Conservation (phyloP, 1,284 basidiomycete species). For the Leccinum huronense region DNA sequence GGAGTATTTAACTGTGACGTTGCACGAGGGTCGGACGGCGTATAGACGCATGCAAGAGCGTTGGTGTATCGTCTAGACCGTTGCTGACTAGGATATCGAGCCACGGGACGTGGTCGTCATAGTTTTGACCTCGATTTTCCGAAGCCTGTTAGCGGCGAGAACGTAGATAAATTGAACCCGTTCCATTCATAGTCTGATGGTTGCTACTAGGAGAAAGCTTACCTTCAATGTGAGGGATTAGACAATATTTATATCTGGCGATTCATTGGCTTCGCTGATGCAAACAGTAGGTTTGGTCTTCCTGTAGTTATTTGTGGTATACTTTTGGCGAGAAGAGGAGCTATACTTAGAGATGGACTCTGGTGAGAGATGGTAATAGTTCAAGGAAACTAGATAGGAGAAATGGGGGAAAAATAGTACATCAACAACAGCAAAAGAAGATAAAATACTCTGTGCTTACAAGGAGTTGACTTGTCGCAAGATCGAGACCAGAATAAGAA, state of each 20-base stretch:
- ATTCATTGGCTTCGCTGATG: background rate
- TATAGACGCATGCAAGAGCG: background rate
- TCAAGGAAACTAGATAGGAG: background rate
- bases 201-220: background rate
- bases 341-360: background rate
- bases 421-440: background rate
- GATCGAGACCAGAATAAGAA: background rate
- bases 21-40: background rate
- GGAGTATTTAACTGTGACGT: background rate
- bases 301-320: background rate
- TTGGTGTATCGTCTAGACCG: background rate
- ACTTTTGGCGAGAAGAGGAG: background rate
- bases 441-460: background rate
- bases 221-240: background rate
- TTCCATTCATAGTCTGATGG: background rate
- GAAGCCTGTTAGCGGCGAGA: background rate
- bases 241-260: background rate
- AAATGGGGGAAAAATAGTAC: background rate
- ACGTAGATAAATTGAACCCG: background rate
- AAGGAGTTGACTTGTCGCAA: background rate
- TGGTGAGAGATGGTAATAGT: too few relatives aligned
- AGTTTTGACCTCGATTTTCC: background rate
- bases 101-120: background rate
- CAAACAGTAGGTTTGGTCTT: background rate
- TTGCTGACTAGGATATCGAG: background rate